Conservation (phyloP, 1,284 basidiomycete species). For the Boletus hoseneyae region DNA sequence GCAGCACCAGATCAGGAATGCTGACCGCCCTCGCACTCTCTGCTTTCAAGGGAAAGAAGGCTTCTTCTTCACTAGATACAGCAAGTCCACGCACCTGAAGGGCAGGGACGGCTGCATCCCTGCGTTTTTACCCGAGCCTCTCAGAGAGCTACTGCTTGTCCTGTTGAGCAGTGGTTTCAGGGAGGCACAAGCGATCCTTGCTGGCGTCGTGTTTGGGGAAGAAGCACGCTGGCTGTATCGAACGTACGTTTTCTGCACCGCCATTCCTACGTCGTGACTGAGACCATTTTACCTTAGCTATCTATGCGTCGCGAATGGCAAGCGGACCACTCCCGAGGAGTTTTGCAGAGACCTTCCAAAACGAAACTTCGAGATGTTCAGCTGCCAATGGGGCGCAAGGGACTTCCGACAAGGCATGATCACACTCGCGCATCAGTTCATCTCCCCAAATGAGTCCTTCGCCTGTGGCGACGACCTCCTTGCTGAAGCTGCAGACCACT, state of each 20-base stretch:
- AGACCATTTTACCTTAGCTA: neutral
- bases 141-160: neutral
- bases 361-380: neutral
- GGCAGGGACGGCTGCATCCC: neutral
- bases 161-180: neutral
- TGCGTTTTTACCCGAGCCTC: neutral
- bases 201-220: neutral
- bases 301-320: neutral
- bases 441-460: neutral
- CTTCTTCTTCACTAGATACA: neutral
- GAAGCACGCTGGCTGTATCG: neutral
- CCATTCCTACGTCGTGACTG: neutral
- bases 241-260: neutral
- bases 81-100: neutral
- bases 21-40: neutral
- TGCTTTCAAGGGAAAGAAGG: constrained; percentile 5
- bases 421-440: neutral
- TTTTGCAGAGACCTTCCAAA: neutral
- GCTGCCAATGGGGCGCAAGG: constrained; percentile 3
- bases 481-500: neutral
- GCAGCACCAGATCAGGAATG: constrained; percentile 6
- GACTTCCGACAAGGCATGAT: neutral
- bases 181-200: neutral
- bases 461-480: neutral
- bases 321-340: neutral